Conservation (phyloP, 257 asterid species). For the Nicotiana benthamiana region DNA sequence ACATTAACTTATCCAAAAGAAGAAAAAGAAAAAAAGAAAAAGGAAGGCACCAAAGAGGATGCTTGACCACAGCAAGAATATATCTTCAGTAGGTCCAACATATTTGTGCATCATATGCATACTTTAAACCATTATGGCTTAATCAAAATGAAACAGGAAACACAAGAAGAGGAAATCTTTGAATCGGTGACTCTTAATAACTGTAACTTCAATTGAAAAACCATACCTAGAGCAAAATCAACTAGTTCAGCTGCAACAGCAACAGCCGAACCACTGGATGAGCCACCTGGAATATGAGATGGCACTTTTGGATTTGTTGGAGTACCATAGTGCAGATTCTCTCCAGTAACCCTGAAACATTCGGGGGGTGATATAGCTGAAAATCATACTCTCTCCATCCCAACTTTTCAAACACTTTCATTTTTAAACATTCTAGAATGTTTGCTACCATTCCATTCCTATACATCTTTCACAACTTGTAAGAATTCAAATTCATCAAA, state of each 20-base stretch:
- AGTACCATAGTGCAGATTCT: conserved; percentile 60
- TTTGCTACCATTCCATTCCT: not conserved
- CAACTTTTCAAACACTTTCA: not conserved
- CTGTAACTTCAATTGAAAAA: conserved; percentile 1
- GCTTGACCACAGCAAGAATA: not conserved
- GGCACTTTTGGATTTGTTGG: conserved; percentile 76
- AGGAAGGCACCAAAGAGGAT: not conserved
- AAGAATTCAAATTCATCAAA: not conserved
- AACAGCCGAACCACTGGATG: conserved; percentile 91
- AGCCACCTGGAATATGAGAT: conserved; percentile 81
- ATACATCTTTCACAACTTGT: not conserved
- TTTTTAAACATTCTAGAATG: not conserved
- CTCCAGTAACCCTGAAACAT: conserved; percentile 77
- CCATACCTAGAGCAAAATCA: conserved; percentile 82
- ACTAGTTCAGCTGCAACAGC: conserved; percentile 79
- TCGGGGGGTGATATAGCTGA: not conserved
- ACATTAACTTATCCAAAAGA: not conserved
- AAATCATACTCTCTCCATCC: not conserved
- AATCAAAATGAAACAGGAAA: not conserved
- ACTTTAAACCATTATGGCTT: not conserved
- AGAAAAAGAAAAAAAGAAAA: no score
- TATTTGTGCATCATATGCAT: not conserved
- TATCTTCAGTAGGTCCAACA: not conserved
- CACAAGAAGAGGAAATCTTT: not conserved
- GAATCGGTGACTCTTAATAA: not conserved